Evolutionary conservation across 1,284 basidiomycete species (phyloP), one percentile per base, ranked within the genome.

Genomic region (Rhodotorula sp.): DNA sequence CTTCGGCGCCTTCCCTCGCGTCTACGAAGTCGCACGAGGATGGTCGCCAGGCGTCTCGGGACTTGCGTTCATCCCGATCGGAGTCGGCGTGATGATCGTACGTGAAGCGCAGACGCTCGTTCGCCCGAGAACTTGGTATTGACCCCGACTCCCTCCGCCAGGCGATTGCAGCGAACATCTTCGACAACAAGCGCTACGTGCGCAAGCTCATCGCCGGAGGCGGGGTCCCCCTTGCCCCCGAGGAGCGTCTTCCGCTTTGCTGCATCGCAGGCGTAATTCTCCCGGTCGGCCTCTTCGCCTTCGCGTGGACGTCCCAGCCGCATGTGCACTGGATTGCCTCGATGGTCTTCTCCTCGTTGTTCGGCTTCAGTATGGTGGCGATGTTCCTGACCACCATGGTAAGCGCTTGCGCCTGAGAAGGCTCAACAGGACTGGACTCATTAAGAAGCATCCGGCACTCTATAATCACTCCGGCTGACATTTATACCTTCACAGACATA

Each of bases 281-380:
- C 12, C 87, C 88, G 0, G 78, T 87, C 63, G 87, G 87, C 5
- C 80, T 89, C 5, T 88, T 88, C 81, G 87, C 85, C 84, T 76
- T 78, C 42, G 71, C 75, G 3, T 77, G 72, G 68, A 73, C 71
- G 20, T 59, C 64, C 3, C 61, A 53, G 8, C 42, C 37, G 33
- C n/a, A 22, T 12, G 61, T 62, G 17, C 61, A 62, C 49, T 62
- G 61, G 61, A 62, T 53, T 42, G 51, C 18, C 3, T 54, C 49
- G 8, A 24, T 45, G 20, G 22, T 54, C 14, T 62, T 33, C 24
- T 26, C 58, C 30, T 44, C 74, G 79, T 82, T 81, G 0, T 88
- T 89, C 77, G 88, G 76, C 6, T 64, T 68, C 48, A 26, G 49
- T 1, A 66, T 66, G 69, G 79, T 62, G 86, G 33, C 84, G 84